Evolutionary conservation across 2,329 filamentous ascomycete species (phyloP).

Genomic region (Aspergillus arachidicola): DNA sequence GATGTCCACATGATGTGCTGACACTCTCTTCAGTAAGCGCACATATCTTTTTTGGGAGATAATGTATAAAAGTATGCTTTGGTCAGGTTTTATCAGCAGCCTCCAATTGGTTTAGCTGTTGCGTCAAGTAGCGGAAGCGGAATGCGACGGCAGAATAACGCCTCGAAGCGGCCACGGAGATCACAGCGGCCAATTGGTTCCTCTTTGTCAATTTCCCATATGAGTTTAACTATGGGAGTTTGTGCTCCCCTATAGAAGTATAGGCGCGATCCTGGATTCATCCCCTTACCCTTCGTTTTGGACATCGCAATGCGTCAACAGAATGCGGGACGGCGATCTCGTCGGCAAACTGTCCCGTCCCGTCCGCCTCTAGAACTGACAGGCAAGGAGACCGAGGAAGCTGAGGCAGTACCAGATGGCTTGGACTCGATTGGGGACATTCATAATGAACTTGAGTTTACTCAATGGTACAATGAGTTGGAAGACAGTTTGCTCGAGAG

Average conservation of each 20-base stretch:
- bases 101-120: constrained; percentile 23
- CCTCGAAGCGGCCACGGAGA: constrained; percentile 27
- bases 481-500: constrained; percentile 74
- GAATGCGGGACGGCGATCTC: constrained; percentile 35
- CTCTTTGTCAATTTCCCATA: background rate
- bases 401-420: constrained; percentile 16
- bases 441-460: constrained; percentile 62
- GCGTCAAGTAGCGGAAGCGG: constrained; percentile 33
- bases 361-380: constrained; percentile 34
- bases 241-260: background rate
- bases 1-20: constrained; percentile 30
- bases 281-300: background rate
- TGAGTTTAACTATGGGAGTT: background rate
- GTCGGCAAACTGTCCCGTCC: constrained; percentile 41
- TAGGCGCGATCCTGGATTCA: background rate
- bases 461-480: constrained; percentile 60
- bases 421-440: constrained; percentile 40
- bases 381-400: constrained; percentile 23
- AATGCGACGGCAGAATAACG: constrained; percentile 37
- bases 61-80: background rate
- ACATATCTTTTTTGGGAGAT: background rate
- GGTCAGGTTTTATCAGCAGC: constrained; percentile 10
- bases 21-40: constrained; percentile 4
- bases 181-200: background rate
- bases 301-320: constrained; percentile 32